Percentiles rank a stretch among this genome's conserved stretches.
Conservation (phyloP, 345 rosid species). For the Isatis tinctoria region DNA sequence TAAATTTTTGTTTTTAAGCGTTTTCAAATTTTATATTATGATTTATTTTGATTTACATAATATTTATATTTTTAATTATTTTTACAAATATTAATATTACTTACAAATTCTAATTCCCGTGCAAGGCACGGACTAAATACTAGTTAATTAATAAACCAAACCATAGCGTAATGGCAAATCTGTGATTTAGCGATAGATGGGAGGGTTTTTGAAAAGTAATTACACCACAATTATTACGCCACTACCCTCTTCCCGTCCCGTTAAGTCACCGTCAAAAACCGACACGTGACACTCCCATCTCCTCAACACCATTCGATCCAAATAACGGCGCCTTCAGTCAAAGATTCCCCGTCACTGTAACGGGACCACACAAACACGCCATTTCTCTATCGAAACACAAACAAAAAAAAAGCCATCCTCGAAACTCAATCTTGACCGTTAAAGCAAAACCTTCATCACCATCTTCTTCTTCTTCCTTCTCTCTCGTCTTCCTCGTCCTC, state of each 20-base stretch:
- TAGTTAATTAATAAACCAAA: no score
- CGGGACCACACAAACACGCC: constrained; percentile 41
- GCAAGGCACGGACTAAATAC: no score
- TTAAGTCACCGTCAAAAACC: constrained; percentile 25
- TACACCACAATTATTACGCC: constrained; percentile 28
- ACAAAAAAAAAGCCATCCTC: not conserved
- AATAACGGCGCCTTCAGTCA: constrained; percentile 87
- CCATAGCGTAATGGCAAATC: constrained; percentile 1
- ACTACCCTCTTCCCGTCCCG: constrained; percentile 19
- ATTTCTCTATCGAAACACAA: constrained; percentile 6
- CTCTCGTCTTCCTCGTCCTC: not conserved
- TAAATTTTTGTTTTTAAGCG: no score
- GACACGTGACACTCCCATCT: constrained; percentile 13
- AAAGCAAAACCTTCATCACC: constrained; percentile 27
- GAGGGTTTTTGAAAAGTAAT: constrained; percentile 16
- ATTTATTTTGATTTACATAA: no score
- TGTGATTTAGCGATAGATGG: constrained; percentile 3
- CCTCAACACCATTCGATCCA: not conserved
- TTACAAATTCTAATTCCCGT: no score
- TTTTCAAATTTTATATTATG: no score
- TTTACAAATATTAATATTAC: no score
- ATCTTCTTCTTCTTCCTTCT: not conserved
- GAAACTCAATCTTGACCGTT: constrained; percentile 40
- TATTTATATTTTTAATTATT: no score
- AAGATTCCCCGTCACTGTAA: constrained; percentile 57